Evolutionary conservation across 768 basidiomycete genomes (phyloP).

Genomic region (Chlorophyllum brunneum): DNA sequence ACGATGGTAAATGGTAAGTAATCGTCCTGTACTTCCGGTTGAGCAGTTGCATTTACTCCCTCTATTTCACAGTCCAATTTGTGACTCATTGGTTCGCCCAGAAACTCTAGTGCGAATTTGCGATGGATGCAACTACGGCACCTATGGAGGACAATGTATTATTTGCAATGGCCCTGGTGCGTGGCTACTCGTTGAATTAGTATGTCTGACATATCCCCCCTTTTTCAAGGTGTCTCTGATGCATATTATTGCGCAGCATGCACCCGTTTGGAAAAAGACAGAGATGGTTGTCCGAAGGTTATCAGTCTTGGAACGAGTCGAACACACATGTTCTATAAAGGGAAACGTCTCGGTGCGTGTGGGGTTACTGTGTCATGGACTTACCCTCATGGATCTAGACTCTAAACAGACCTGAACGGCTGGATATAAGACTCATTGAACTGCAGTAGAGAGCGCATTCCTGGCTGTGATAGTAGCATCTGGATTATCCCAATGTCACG

Average conservation of each 20-base stretch:
- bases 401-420: too few relatives aligned
- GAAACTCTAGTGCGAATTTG: conserved; percentile 97
- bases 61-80: conserved; percentile 70
- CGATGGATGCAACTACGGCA: conserved; percentile 99
- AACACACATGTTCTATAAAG: conserved; percentile 90
- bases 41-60: conserved; percentile 2
- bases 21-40: neutral
- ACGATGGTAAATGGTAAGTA: conserved; percentile 96
- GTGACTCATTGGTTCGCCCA: conserved; percentile 98
- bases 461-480: too few relatives aligned
- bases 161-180: conserved; percentile 94
- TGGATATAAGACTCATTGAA: too few relatives aligned
- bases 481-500: too few relatives aligned
- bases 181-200: conserved; percentile 15
- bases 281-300: conserved; percentile 98
- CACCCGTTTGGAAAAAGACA: conserved; percentile 92
- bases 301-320: conserved; percentile 91
- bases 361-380: neutral
- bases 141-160: conserved; percentile 95
- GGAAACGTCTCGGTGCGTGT: conserved; percentile 71
- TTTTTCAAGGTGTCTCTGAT: conserved; percentile 81
- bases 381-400: too few relatives aligned
- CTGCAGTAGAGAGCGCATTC: too few relatives aligned
- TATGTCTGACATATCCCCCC: neutral
- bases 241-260: conserved; percentile 99